Evolutionary conservation across 768 basidiomycete species (phyloP), one percentile per base, ranked within the genome.

Genomic region (Tulasnella sp.): DNA sequence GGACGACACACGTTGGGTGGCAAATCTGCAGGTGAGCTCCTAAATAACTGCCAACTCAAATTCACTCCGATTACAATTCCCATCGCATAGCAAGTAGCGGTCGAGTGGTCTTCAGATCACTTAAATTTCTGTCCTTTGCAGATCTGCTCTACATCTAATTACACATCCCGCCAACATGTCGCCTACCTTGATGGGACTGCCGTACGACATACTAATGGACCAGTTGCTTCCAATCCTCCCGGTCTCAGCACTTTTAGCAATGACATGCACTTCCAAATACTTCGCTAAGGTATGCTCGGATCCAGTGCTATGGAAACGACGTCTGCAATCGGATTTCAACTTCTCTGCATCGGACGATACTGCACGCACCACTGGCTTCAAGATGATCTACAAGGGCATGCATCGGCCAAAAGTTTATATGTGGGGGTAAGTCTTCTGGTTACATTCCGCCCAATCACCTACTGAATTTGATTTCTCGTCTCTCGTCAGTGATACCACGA

Each of bases 271-370:
- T 1, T 80, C 72, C 65, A 79, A 72, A 57, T 72, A 73, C 62
- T 83, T 88, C 60, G 71, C 76, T 39, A 56, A 64, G 10, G 58
- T 83, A 22, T 75, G 74, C 59, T 68, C 72, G 10, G 86, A 90
- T 60, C 82, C 87, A 52, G 78, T 77, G 0, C 72, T 89, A 53
- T 92, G 89, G 89, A 80, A 78, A 61, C 70, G 75, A 24, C 81
- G 75, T 54, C 66, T 86, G 6, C 61, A 70, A 27, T 63, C 64
- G 28, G 89, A 91, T 61, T 90, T 78, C 69, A 86, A 88, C 64
- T 91, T 87, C 58, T 72, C 48, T 10, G 12, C 81, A 6, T 76
- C 74, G 3, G 69, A 72, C 34, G 74, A 72, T 35, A 89, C 83
- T 0, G 88, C 88, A 12, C 70, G 89, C 16, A 76, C 73, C 10